Evolutionary conservation across 345 rosid genomes (phyloP), one percentile per base, ranked within the genome.

Genomic region (Turnera subulata): DNA sequence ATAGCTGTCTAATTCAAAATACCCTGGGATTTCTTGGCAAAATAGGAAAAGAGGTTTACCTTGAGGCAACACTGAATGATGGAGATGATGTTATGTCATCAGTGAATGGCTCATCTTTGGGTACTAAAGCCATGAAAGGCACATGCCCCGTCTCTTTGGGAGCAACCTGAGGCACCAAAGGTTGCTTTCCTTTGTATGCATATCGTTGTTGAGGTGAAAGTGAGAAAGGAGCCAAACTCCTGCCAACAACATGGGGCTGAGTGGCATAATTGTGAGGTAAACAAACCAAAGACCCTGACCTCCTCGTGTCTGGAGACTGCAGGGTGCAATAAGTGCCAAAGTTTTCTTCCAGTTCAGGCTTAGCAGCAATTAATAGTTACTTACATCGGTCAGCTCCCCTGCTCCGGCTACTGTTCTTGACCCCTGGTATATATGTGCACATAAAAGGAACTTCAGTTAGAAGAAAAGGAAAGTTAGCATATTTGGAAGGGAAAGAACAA

Each of bases 101-200:
- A 40, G 76, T 64, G 56, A 45, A 66, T 0, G 85, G 85, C 71
- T 83, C 94, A 40, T 78, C 81, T 68, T 81, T 81, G n/a, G 85
- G 84, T 37, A 19, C 64, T 26, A 79, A 74, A n/a, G n/a, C 42
- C 66, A 44, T 19, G 66, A 47, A 39, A 5, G 42, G 43, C 49
- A 18, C 39, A 45, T 17, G 32, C 59, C 55, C 65, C 42, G 56
- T 76, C 46, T 53, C 69, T 23, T 22, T 21, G 14, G 60, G 21
- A 64, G 65, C 32, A 64, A 37, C 64, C 56, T 58, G 55, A 65
- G 75, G 65, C 42, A 68, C 46, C 29, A 71, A 35, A 58, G 78
- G 76, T 64, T 78, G 73, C 55, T 77, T 79, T 44, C 89, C 82
- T 65, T 80, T 77, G 56, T 65, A 57, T n/a, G 64, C 35, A 38